Evolutionary conservation across 78 protist species (phyloP).

Genomic region (Dictyostelium firmibasis): DNA sequence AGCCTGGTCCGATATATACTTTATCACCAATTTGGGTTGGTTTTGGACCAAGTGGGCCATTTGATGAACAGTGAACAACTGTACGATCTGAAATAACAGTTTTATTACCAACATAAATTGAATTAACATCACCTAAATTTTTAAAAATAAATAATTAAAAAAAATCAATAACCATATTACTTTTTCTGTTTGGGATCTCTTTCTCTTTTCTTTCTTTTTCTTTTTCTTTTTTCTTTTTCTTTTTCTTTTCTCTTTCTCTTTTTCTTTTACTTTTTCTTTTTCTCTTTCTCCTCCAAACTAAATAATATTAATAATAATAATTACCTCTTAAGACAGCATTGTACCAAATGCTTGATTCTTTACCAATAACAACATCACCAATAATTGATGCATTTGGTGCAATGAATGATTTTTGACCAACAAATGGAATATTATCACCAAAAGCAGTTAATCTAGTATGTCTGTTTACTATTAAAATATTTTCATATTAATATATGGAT

Average conservation of each 20-base stretch:
- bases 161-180: neutral
- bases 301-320: neutral
- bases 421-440: neutral
- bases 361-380: constrained; percentile 69
- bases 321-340: constrained; percentile 61
- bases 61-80: constrained; percentile 26
- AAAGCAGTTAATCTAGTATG: constrained; percentile 45
- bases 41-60: constrained; percentile 53
- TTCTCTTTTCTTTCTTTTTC: neutral
- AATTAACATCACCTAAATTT: constrained; percentile 41
- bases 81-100: constrained; percentile 56
- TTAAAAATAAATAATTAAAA: neutral
- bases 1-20: constrained; percentile 68
- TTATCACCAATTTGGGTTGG: constrained; percentile 50
- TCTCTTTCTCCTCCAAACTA: too few relatives aligned
- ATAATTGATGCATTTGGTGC: constrained; percentile 73
- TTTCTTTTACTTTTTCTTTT: neutral
- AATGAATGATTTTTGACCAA: constrained; percentile 43
- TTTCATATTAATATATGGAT: neutral
- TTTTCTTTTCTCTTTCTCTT: neutral
- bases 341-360: constrained; percentile 45
- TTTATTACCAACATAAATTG: constrained; percentile 47
- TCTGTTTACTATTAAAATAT: constrained; percentile 31
- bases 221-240: neutral
- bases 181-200: neutral